Evolutionary conservation across 306 rosid species (phyloP), one percentile per base, ranked within the genome.

Genomic region (Spatholobus suberectus): DNA sequence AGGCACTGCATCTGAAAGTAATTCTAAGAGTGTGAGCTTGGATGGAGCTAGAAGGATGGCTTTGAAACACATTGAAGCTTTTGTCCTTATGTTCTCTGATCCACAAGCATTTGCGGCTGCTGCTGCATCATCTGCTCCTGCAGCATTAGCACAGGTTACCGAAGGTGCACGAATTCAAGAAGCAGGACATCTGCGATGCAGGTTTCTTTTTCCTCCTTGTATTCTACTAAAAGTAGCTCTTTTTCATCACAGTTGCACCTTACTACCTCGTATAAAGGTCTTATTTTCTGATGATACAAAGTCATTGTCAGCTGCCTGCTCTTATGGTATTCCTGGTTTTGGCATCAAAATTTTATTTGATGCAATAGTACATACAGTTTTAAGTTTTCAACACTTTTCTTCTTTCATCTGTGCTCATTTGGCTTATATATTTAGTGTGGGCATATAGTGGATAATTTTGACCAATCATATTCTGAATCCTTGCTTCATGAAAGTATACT

Each of bases 161-260:
- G 98, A 94, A 87, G 92, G 93, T 55, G 95, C 98, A 51, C 97
- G 99, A 47, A 96, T 96, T 83, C 97, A 88, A 82, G 99, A 96
- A 89, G 97, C 99, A 9, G 98, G 99, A 70, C 99, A 96, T 89
- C 87, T 96, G 52, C 90, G 99, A 92, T 96, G 99, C 99, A 96
- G 99, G 99, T 96, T 74, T 73, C 47, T 73, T 57, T 79, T 67
- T 83, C 77, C 66, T 17, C 76, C 55, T 26, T 44, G 57, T 40
- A 23, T 46, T 8, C 44, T 37, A n/a, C 8, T 11, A 35, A 62
- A 83, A 70, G n/a, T 67, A 32, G 68, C 15, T 68, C 59, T 77
- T 49, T 49, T 20, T 65, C 40, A 69, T 40, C 41, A 57, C 21
- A 80, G 23, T 40, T 62, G 46, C 27, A 21, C 70, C 37, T 29